phyloP scores from a whole-genome alignment of 306 rosid genomes.

The Medicago lupulina region DNA sequence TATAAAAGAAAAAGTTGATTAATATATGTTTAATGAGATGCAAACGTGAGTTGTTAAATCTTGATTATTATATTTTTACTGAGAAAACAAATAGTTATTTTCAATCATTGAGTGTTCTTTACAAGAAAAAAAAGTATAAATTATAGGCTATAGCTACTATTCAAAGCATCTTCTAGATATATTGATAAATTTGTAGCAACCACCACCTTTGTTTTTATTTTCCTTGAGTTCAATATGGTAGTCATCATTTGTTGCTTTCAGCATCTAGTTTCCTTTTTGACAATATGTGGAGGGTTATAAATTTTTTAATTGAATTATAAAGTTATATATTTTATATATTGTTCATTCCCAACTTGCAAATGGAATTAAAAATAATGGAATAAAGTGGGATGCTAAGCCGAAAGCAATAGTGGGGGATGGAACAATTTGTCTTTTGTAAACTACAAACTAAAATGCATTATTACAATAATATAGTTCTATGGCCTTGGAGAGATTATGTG shows the following conservation, averaged over 20 bases:
- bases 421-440: conserved; percentile 44
- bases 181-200: conserved; percentile 9
- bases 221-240: conserved; percentile 14
- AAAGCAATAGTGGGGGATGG: conserved; percentile 38
- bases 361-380: conserved; percentile 32
- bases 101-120: conserved; percentile 22
- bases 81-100: not conserved
- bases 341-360: conserved; percentile 18
- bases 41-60: not conserved
- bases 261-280: conserved; percentile 8
- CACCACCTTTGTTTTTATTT: conserved; percentile 14
- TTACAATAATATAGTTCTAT: too few species aligned
- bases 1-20: not conserved
- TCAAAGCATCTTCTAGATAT: conserved; percentile 23
- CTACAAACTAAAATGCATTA: not conserved
- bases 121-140: not conserved
- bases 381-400: conserved; percentile 41
- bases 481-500: not conserved
- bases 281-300: conserved; percentile 23
- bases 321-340: conserved; percentile 9
- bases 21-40: not conserved
- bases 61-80: not conserved
- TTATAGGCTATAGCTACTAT: not conserved
- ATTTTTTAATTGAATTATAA: conserved; percentile 20
- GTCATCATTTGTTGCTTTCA: conserved; percentile 33